Base-by-base conservation (phyloP, 176 grass and related monocot genomes). In the Eragrostis curvula region DNA sequence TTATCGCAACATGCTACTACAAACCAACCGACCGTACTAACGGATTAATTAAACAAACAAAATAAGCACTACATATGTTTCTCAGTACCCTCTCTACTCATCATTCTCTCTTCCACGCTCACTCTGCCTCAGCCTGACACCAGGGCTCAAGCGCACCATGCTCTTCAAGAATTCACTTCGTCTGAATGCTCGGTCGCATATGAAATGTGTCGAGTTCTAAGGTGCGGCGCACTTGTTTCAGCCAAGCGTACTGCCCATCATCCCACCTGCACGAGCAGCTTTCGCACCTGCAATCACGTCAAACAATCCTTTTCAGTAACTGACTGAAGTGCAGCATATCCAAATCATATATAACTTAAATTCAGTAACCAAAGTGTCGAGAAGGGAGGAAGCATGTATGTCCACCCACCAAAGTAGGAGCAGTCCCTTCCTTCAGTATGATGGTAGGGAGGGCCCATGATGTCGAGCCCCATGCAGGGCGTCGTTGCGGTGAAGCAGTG, bases 361-460 rank as follows among this genome's bases (percentile, higher is more conserved):
- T 56, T 43, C 32, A 24, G 32, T n/a, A 10, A 43, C 11, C n/a
- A n/a, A n/a, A n/a, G n/a, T 58, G 51, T 59, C 13, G 48, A 42
- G 24, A 74, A 86, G 30, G 52, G 77, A 2, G 24, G 13, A 7
- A 36, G 53, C 20, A 56, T 21, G 8, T 45, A 9, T 45, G 43
- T 4, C 29, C 21, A 79, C 8, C 29, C 75, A 51, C 85, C 65
- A 47, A 81, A 95, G 73, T 92, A 92, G 21, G 93, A 74, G 66
- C 90, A 95, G 32, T 92, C 93, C 48, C 93, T 87, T 48, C 87
- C 90, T 28, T 87, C 59, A 21, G 32, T 21, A 7, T 0, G 29
- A 24, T 63, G 73, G 47, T 95, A 95, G 14, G 93, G 93, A 20
- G 90, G 93, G 6, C 93, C 89, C 49, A 92, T 86, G 21, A 95